Base-by-base conservation (phyloP, 164 flowering plant species). In the Sedum album region DNA sequence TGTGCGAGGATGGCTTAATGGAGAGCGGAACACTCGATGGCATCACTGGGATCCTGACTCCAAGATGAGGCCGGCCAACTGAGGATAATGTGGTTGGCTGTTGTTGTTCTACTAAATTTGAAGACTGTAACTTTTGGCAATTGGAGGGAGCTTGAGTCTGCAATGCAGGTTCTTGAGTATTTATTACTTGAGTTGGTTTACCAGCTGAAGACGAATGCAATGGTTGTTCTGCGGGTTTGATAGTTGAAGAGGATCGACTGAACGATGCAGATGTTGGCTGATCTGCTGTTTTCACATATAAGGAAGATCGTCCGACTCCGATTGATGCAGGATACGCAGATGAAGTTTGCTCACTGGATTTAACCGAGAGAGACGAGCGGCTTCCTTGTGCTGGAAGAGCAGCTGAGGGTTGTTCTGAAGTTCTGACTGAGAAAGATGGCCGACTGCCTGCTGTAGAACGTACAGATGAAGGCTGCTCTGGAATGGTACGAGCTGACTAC, bases 1-100 rank as follows among this genome's bases (percentile, higher is more conserved):
- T 65, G 65, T 83, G 70, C 68, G 79, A 13, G 14, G 73, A 48
- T 21, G 88, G 85, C 78, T 69, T 87, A 18, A 80, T 71, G 31
- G 84, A 72, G 64, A 82, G 61, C n/a, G 88, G 82, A 30, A 83
- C 83, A 55, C 73, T 67, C n/a, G 89, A 65, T 14, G 92, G 95
- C n/a, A 84, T 77, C 78, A 80, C 66, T 25, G 84, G 68, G 72
- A 75, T 67, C 78, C 76, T 89, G 53, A 75, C 77, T 66, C 78
- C 77, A 68, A 77, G 60, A 70, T 70, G 60, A 44, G 90, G 81
- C 31, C 86, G 84, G 31, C 75, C 78, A 68, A 74, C 69, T 42
- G 79, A 53, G 62, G 75, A 30, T 35, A 82, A 76, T 60, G 79
- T 81, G 66, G 73, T 79, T 64, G 79, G 71, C 65, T 72, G 57